These are phyloP conservation scores for Beauveria sp. DNA, from an alignment of 2,329 filamentous ascomycete species.

Conservation along the genomic window DNA sequence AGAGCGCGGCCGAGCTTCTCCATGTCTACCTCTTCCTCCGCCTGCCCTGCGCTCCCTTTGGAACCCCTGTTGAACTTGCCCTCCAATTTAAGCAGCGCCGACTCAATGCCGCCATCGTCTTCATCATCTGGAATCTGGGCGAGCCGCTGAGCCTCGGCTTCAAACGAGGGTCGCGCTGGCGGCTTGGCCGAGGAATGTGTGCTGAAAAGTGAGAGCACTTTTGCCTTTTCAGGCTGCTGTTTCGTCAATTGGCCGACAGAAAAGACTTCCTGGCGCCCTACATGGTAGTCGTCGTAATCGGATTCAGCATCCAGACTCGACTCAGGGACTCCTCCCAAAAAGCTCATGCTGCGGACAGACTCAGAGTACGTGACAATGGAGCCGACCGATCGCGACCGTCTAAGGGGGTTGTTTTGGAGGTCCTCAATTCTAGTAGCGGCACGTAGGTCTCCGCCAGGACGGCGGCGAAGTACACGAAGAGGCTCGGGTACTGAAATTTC, in stretches of 20 bases:
- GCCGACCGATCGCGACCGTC: conserved; percentile 49
- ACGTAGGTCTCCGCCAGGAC: conserved; percentile 68
- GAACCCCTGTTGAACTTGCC: conserved; percentile 64
- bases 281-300: conserved; percentile 14
- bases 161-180: conserved; percentile 67
- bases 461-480: conserved; percentile 58
- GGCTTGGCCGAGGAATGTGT: conserved; percentile 53
- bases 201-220: conserved; percentile 46
- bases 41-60: conserved; percentile 17
- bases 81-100: conserved; percentile 86
- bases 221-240: conserved; percentile 34
- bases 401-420: conserved; percentile 40
- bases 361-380: conserved; percentile 55
- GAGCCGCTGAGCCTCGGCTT: conserved; percentile 79
- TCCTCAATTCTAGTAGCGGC: conserved; percentile 60
- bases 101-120: conserved; percentile 80
- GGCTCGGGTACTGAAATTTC: conserved; percentile 40
- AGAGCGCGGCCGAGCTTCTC: conserved; percentile 8
- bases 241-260: conserved; percentile 53
- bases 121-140: conserved; percentile 79
- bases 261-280: conserved; percentile 37
- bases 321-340: conserved; percentile 34
- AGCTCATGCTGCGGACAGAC: conserved; percentile 46
- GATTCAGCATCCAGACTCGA: conserved; percentile 21
- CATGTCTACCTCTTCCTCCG: conserved; percentile 16